Conservation (phyloP, 176 grass and related monocot genomes). For the Melocanna baccifera region DNA sequence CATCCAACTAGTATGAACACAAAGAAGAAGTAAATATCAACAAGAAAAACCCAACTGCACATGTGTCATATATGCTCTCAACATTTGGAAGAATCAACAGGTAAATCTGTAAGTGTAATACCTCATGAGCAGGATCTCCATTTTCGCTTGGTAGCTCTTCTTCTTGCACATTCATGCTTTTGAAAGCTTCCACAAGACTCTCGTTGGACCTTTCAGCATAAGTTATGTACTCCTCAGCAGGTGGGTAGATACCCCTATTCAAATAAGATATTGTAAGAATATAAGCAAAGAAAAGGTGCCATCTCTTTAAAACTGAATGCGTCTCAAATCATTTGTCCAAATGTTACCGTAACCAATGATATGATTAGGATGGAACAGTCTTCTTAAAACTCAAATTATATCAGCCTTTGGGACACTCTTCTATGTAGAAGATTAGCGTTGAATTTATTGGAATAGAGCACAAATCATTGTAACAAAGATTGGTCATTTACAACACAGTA, state of each 20-base stretch:
- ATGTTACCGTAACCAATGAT: background rate
- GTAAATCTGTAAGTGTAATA: conserved; percentile 22
- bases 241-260: conserved; percentile 63
- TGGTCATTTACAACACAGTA: background rate
- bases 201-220: conserved; percentile 48
- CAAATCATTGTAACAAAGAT: background rate
- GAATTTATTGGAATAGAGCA: background rate
- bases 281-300: background rate
- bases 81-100: conserved; percentile 1
- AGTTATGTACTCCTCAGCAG: conserved; percentile 59
- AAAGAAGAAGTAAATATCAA: background rate
- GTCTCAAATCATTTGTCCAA: background rate
- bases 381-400: background rate
- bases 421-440: background rate
- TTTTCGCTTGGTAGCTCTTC: conserved; percentile 55
- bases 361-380: background rate
- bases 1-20: background rate
- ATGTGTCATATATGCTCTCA: background rate
- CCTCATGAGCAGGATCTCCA: conserved; percentile 55
- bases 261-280: conserved; percentile 6
- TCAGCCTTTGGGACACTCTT: background rate
- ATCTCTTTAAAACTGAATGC: background rate
- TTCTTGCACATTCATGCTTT: conserved; percentile 69
- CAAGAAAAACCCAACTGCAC: background rate
- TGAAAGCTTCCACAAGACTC: conserved; percentile 73